Conservation (phyloP, 306 rosid genomes). For the Vigna reflexopilosa region DNA sequence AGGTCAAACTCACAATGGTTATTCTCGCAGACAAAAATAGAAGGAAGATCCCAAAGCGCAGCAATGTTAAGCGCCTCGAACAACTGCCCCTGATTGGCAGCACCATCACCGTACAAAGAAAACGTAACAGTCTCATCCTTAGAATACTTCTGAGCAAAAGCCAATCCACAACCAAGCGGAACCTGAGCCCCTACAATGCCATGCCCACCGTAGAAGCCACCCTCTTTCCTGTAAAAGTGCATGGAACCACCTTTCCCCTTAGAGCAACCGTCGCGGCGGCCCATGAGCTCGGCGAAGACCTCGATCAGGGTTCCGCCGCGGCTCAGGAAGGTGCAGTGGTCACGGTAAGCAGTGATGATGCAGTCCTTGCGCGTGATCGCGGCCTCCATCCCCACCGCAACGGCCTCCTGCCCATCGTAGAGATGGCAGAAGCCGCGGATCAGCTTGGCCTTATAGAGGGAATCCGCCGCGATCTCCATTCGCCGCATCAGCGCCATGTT, state of each 20-base stretch:
- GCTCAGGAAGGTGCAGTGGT: conserved; percentile 70
- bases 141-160: conserved; percentile 76
- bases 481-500: conserved; percentile 82
- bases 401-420: conserved; percentile 93
- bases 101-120: conserved; percentile 83
- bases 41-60: conserved; percentile 89
- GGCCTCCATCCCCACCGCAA: conserved; percentile 88
- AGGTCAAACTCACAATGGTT: conserved; percentile 72
- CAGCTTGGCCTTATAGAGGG: conserved; percentile 85
- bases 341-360: conserved; percentile 80
- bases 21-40: conserved; percentile 86
- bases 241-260: conserved; percentile 87
- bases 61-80: conserved; percentile 88
- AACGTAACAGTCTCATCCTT: conserved; percentile 78
- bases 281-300: conserved; percentile 79
- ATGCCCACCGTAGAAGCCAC: conserved; percentile 81
- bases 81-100: conserved; percentile 91
- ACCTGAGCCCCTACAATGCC: conserved; percentile 94
- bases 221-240: conserved; percentile 76
- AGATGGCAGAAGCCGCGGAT: conserved; percentile 92
- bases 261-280: conserved; percentile 78
- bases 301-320: conserved; percentile 79
- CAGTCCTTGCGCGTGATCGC: conserved; percentile 72
- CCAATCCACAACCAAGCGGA: conserved; percentile 81
- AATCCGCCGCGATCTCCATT: conserved; percentile 89